Percentiles rank a stretch among this genome's conserved stretches.
These are phyloP conservation scores for Zarea fungicola DNA, from an alignment of 2,329 filamentous ascomycete genomes.

Conservation along the genomic window DNA sequence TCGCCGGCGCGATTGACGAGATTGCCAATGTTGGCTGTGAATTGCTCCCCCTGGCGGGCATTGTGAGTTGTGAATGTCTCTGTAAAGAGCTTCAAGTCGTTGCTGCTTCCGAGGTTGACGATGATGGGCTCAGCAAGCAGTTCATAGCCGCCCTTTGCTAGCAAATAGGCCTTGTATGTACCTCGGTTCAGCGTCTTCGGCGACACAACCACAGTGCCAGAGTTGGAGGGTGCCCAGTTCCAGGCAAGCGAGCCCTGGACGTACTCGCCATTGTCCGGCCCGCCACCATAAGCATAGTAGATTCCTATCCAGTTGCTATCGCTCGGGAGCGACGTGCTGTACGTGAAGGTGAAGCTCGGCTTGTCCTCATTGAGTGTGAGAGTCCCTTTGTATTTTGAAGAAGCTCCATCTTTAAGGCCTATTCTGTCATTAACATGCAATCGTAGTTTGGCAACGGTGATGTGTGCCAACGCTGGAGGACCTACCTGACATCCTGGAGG, in stretches of 20 bases:
- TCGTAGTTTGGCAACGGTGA: too few species aligned
- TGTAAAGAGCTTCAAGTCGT: constrained; percentile 23
- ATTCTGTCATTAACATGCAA: too few species aligned
- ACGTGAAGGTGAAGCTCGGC: constrained; percentile 18
- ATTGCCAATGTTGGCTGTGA: constrained; percentile 27
- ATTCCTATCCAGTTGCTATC: constrained; percentile 23
- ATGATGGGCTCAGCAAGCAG: constrained; percentile 1
- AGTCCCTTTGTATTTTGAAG: not conserved
- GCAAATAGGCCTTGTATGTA: constrained; percentile 9
- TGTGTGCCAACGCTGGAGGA: too few species aligned
- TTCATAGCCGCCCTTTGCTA: not conserved
- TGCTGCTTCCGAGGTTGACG: not conserved
- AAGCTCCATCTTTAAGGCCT: too few species aligned
- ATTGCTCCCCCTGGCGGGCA: constrained; percentile 29
- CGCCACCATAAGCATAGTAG: constrained; percentile 20
- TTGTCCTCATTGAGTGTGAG: not conserved
- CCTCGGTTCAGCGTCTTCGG: not conserved
- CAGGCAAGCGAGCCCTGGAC: constrained; percentile 19
- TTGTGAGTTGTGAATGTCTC: constrained; percentile 29
- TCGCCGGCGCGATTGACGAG: constrained; percentile 26
- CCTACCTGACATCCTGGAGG: too few species aligned
- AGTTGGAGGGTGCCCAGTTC: constrained; percentile 18
- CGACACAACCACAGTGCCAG: constrained; percentile 17
- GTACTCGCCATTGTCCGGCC: constrained; percentile 17
- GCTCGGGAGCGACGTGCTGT: constrained; percentile 15